phyloP scores from a whole-genome alignment of 176 grass and related monocot genomes.

The Aegilops sharonensis region DNA sequence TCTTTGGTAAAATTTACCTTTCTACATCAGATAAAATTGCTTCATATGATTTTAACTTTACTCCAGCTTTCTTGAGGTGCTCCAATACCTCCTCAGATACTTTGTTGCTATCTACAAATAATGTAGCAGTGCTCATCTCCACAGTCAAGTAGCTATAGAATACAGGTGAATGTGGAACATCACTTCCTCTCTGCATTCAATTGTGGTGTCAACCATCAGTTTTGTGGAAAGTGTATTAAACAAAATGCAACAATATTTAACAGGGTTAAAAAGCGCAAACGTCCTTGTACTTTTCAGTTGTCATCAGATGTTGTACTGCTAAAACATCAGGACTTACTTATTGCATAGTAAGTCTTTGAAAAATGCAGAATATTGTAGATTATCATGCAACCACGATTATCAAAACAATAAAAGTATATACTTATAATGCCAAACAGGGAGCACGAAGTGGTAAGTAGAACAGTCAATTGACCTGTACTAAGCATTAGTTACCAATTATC shows the following conservation, averaged over 20 bases:
- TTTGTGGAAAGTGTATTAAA: constrained; percentile 21
- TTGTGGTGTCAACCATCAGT: constrained; percentile 27
- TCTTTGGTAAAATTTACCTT: constrained; percentile 48
- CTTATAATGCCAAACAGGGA: neutral
- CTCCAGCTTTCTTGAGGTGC: constrained; percentile 64
- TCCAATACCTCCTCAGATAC: constrained; percentile 59
- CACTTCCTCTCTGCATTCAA: constrained; percentile 88
- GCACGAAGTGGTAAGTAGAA: neutral
- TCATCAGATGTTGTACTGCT: neutral
- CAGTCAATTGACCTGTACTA: neutral
- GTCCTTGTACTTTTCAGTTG: neutral
- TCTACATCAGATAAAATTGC: constrained; percentile 71
- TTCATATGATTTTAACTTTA: constrained; percentile 83
- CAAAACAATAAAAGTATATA: neutral
- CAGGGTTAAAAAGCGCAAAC: neutral
- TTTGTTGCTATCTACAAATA: constrained; percentile 87
- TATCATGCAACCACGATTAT: constrained; percentile 11
- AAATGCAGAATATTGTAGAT: neutral
- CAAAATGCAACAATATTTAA: constrained; percentile 1
- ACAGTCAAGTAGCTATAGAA: constrained; percentile 92
- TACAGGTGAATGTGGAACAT: constrained; percentile 91
- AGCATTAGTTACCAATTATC: neutral
- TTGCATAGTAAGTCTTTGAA: neutral
- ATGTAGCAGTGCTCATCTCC: constrained; percentile 52
- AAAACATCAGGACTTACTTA: neutral